Conservation (phyloP, 495 filamentous ascomycete species). For the Lasiosphaeria hispida region DNA sequence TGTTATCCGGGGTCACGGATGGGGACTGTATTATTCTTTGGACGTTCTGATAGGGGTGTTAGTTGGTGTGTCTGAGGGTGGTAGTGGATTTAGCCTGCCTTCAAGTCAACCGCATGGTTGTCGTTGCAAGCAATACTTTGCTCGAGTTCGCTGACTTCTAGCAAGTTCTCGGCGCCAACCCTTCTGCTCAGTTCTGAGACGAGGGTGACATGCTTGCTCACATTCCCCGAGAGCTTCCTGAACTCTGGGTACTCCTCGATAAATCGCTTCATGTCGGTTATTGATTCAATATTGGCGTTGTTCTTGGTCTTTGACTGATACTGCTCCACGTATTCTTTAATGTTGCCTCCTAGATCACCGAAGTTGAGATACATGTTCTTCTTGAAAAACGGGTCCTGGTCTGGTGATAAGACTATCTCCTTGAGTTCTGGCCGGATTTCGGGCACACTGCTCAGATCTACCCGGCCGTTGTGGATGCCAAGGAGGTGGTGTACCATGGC, state of each 20-base stretch:
- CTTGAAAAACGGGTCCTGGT: slow-evolving; percentile 98
- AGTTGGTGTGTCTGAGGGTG: not conserved
- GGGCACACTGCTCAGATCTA: slow-evolving; percentile 81
- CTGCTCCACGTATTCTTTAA: slow-evolving; percentile 97
- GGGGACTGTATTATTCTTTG: slow-evolving; percentile 80
- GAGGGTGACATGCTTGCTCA: slow-evolving; percentile 96
- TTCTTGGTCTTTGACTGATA: slow-evolving; percentile 94
- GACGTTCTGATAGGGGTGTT: slow-evolving; percentile 56
- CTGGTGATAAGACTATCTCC: slow-evolving; percentile 94
- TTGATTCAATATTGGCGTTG: slow-evolving; percentile 92
- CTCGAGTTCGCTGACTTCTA: slow-evolving; percentile 95
- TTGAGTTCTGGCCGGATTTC: slow-evolving; percentile 87
- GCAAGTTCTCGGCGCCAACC: slow-evolving; percentile 76
- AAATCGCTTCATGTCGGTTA: slow-evolving; percentile 97
- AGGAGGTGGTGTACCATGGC: slow-evolving; percentile 98
- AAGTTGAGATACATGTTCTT: slow-evolving; percentile 99
- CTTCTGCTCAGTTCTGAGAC: slow-evolving; percentile 88
- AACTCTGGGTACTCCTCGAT: slow-evolving; percentile 99
- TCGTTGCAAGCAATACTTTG: slow-evolving; percentile 97
- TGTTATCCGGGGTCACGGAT: slow-evolving; percentile 70
- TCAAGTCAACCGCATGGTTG: slow-evolving; percentile 83
- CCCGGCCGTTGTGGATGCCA: slow-evolving; percentile 88
- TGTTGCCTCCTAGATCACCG: slow-evolving; percentile 93
- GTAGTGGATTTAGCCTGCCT: slow-evolving; percentile 49
- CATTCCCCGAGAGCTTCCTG: slow-evolving; percentile 91